These are phyloP conservation scores for Parathielavia hyrcaniae DNA, from an alignment of 495 filamentous ascomycete genomes.

Conservation along the genomic window DNA sequence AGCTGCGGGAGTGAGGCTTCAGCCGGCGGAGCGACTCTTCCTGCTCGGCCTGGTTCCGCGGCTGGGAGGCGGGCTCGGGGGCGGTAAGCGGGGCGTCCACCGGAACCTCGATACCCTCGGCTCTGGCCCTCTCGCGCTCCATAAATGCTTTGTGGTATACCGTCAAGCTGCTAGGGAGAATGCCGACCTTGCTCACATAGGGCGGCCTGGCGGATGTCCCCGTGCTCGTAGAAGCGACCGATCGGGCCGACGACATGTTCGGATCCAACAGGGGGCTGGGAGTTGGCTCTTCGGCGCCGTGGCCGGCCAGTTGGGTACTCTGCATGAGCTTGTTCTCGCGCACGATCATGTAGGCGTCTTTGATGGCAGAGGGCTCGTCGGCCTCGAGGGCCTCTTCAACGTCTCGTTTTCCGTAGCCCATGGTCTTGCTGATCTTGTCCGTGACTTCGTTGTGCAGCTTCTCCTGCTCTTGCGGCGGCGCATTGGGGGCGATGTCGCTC, in stretches of 20 bases:
- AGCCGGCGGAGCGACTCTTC: slow-evolving; percentile 67
- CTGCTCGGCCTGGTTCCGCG: slow-evolving; percentile 64
- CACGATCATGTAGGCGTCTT: slow-evolving; percentile 97
- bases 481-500: slow-evolving; percentile 67
- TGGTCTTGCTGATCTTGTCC: slow-evolving; percentile 90
- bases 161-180: slow-evolving; percentile 83
- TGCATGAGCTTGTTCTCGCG: slow-evolving; percentile 98
- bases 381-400: slow-evolving; percentile 88
- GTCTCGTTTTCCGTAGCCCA: slow-evolving; percentile 93
- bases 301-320: slow-evolving; percentile 51
- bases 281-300: slow-evolving; percentile 21
- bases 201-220: slow-evolving; percentile 42
- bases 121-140: slow-evolving; percentile 56
- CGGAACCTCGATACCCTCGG: slow-evolving; percentile 33
- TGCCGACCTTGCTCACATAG: slow-evolving; percentile 74
- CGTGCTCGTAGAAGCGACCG: slow-evolving; percentile 40
- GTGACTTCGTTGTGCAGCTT: slow-evolving; percentile 88
- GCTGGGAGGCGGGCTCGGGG: slow-evolving; percentile 46
- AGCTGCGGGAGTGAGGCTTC: slow-evolving; percentile 67
- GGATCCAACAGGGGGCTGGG: slow-evolving; percentile 33
- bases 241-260: slow-evolving; percentile 40
- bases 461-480: slow-evolving; percentile 69
- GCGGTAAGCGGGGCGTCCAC: slow-evolving; percentile 36
- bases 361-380: slow-evolving; percentile 93
- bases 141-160: slow-evolving; percentile 86